Evolutionary conservation across 2,329 filamentous ascomycete species (phyloP).

Genomic region (Ilyonectria sp.): DNA sequence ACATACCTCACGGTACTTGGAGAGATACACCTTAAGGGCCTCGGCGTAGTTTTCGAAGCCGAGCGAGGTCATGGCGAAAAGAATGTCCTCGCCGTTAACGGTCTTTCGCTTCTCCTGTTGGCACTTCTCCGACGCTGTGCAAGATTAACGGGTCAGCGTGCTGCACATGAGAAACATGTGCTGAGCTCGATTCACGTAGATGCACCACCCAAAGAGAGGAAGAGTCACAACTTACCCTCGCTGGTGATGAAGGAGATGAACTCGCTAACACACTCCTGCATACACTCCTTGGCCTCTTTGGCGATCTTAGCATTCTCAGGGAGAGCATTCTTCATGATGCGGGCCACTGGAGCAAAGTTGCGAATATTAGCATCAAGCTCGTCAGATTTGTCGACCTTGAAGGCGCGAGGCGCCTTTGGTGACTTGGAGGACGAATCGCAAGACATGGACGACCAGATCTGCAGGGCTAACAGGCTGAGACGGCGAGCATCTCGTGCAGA

Average conservation of each 20-base stretch:
- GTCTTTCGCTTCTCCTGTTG: conserved; percentile 99
- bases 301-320: conserved; percentile 99
- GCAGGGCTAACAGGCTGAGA: conserved; percentile 51
- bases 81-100: conserved; percentile 97
- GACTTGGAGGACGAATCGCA: conserved; percentile 69
- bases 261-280: conserved; percentile 99
- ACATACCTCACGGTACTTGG: conserved; percentile 96
- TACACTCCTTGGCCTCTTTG: conserved; percentile 99
- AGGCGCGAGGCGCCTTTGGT: conserved; percentile 63
- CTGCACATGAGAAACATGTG: conserved; percentile 38
- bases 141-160: conserved; percentile 37
- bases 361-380: conserved; percentile 91
- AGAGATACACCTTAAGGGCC: conserved; percentile 97
- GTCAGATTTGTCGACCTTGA: conserved; percentile 65
- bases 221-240: conserved; percentile 78
- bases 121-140: conserved; percentile 94
- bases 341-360: conserved; percentile 95
- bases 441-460: conserved; percentile 68
- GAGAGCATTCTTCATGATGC: conserved; percentile 98
- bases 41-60: conserved; percentile 99
- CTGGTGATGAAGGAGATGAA: conserved; percentile 99
- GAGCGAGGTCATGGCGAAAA: conserved; percentile 98
- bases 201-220: conserved; percentile 25
- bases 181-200: conserved; percentile 28
- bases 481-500: conserved; percentile 46